Conservation (phyloP, 2,329 filamentous ascomycete species). For the Rhexocercosporidium sp. region DNA sequence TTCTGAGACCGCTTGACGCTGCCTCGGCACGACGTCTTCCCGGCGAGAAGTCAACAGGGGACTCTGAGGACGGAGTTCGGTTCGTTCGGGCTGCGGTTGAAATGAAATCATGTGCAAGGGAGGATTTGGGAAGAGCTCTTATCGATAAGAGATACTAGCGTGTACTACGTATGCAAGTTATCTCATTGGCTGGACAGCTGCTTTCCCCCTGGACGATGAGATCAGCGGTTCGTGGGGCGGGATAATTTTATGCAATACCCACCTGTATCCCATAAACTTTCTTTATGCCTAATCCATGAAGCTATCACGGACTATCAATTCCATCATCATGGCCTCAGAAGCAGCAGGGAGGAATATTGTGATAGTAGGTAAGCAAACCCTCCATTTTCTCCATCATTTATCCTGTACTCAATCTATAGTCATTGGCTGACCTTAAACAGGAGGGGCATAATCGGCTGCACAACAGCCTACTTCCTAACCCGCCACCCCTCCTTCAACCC, state of each 20-base stretch:
- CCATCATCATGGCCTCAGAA: conserved; percentile 26
- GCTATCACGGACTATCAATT: conserved; percentile 2
- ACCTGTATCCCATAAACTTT: not conserved
- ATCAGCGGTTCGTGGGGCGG: not conserved
- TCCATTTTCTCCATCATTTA: not conserved
- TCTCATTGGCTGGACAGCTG: not conserved
- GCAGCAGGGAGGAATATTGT: conserved; percentile 37
- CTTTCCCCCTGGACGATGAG: not conserved
- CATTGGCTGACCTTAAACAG: conserved; percentile 26
- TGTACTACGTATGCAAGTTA: no score
- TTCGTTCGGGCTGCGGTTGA: not conserved
- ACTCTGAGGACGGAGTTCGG: not conserved
- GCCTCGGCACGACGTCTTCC: conserved; percentile 8
- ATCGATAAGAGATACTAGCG: conserved; percentile 17
- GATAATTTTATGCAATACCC: not conserved
- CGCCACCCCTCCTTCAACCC: conserved; percentile 83
- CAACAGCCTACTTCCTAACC: conserved; percentile 89
- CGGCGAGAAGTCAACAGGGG: not conserved
- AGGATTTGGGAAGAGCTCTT: not conserved
- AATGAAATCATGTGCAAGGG: no score
- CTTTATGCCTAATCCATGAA: conserved; percentile 1
- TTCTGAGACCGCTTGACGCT: conserved; percentile 4
- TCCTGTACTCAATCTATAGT: not conserved
- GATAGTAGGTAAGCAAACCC: conserved; percentile 38
- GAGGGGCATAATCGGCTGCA: conserved; percentile 94